Evolutionary conservation across 768 basidiomycete species (phyloP).

Genomic region (Boletus tylopilopsis): DNA sequence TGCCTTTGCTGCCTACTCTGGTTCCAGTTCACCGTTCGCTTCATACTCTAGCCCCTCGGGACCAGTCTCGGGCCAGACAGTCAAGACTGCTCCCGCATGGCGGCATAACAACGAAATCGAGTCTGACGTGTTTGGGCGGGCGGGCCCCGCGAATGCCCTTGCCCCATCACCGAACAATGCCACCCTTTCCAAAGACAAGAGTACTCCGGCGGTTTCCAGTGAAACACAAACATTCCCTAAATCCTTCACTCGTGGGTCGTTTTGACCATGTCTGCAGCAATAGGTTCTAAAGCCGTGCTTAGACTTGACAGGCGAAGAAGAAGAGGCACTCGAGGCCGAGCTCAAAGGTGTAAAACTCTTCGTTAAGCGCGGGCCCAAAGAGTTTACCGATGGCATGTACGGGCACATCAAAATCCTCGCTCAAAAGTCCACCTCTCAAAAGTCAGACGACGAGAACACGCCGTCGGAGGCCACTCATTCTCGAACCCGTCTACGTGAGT

Average conservation of each 20-base stretch:
- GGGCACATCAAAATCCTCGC: slow-evolving; percentile 60
- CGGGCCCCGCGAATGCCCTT: slow-evolving; percentile 6
- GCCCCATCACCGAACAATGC: slow-evolving; percentile 21
- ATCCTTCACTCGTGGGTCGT: slow-evolving; percentile 15
- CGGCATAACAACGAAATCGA: slow-evolving; percentile 8
- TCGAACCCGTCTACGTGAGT: slow-evolving; percentile 33
- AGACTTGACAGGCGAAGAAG: slow-evolving; percentile 60
- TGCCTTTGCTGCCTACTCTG: slow-evolving; percentile 40
- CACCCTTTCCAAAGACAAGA: background rate
- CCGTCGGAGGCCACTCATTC: slow-evolving; percentile 6
- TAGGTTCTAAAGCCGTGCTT: background rate
- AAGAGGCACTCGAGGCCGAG: slow-evolving; percentile 53
- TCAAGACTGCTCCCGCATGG: slow-evolving; percentile 27
- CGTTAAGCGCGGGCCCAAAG: slow-evolving; percentile 34
- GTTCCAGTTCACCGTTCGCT: slow-evolving; percentile 33
- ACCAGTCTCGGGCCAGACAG: slow-evolving; percentile 9
- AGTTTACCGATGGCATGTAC: slow-evolving; percentile 56
- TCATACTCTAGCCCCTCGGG: slow-evolving; percentile 26
- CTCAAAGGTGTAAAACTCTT: slow-evolving; percentile 61
- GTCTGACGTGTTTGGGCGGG: slow-evolving; percentile 8
- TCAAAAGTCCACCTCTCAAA: slow-evolving; percentile 18
- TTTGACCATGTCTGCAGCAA: background rate
- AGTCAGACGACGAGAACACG: background rate
- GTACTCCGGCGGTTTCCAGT: background rate
- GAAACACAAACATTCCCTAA: slow-evolving; percentile 5